Conservation (phyloP, 495 filamentous ascomycete genomes). For the Podospora tetraspora region DNA sequence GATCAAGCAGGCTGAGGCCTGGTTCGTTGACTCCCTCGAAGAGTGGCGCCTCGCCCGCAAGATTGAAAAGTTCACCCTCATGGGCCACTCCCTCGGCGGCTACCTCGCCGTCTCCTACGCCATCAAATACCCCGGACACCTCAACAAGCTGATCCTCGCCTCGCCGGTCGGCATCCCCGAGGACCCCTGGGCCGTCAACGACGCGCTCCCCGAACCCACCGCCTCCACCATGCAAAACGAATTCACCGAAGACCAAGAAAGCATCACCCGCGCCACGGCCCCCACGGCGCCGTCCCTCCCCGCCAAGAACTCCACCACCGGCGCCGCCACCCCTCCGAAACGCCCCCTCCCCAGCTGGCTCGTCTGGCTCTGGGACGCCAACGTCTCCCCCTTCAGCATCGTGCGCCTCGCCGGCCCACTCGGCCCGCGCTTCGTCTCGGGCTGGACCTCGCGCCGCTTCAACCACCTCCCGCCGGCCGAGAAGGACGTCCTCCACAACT, state of each 20-base stretch:
- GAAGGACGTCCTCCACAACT: slow-evolving; percentile 78
- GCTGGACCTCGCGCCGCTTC: slow-evolving; percentile 91
- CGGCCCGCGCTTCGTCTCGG: slow-evolving; percentile 85
- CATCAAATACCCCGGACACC: slow-evolving; percentile 85
- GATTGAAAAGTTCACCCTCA: slow-evolving; percentile 86
- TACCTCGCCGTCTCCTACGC: slow-evolving; percentile 94
- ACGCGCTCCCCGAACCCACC: slow-evolving; percentile 70
- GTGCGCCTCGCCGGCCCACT: slow-evolving; percentile 87
- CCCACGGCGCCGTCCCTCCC: slow-evolving; percentile 17
- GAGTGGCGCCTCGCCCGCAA: slow-evolving; percentile 88
- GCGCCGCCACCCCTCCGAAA: slow-evolving; percentile 30
- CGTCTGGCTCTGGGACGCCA: slow-evolving; percentile 91
- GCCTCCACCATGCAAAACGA: slow-evolving; percentile 66
- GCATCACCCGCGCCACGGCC: slow-evolving; percentile 36
- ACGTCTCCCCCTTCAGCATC: slow-evolving; percentile 89
- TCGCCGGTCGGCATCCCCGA: slow-evolving; percentile 93
- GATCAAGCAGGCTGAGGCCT: slow-evolving; percentile 85
- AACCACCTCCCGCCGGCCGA: slow-evolving; percentile 79
- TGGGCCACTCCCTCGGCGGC: slow-evolving; percentile 89
- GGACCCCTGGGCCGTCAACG: slow-evolving; percentile 83
- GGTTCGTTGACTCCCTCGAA: slow-evolving; percentile 94
- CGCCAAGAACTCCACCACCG: slow-evolving; percentile 27
- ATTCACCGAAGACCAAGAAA: slow-evolving; percentile 68
- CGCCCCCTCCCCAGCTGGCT: slow-evolving; percentile 77
- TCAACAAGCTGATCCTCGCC: slow-evolving; percentile 93